Percentiles rank a stretch among this genome's conserved stretches.
Evolutionary conservation across 306 rosid genomes (phyloP).

Genomic region (Luffa aegyptiaca): DNA sequence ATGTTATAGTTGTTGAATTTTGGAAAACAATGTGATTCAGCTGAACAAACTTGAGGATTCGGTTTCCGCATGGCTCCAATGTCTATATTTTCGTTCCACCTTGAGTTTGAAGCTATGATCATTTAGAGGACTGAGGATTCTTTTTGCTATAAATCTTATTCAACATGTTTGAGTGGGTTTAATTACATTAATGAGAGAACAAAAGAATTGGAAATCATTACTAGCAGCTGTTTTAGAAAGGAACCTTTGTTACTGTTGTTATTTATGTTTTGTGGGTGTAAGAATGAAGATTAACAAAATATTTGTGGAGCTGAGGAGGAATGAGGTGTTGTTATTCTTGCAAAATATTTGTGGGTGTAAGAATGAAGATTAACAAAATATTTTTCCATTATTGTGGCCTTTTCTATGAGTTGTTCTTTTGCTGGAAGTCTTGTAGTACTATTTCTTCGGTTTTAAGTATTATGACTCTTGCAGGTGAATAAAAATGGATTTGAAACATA

Average conservation of each 20-base stretch:
- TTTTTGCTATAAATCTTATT: not conserved
- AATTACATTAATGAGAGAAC: not conserved
- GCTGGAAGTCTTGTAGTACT: no score
- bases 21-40: not conserved
- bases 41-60: not conserved
- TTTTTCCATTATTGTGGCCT: no score
- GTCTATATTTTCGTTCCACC: not conserved
- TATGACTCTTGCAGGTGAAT: constrained; percentile 16
- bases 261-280: not conserved
- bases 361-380: not conserved
- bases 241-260: not conserved
- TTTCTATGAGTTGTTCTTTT: no score
- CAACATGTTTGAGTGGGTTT: not conserved
- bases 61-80: not conserved
- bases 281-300: not conserved
- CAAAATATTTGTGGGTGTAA: not conserved
- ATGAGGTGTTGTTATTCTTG: no score
- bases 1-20: not conserved
- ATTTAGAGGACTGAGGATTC: not conserved
- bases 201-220: not conserved
- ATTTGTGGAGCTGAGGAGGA: no score
- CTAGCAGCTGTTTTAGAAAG: not conserved
- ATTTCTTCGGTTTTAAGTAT: not conserved
- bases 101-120: not conserved
- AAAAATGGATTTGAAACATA: constrained; percentile 51